These are phyloP conservation scores for Neonothopanus nambi DNA, from an alignment of 1,284 basidiomycete species.

Conservation along the genomic window DNA sequence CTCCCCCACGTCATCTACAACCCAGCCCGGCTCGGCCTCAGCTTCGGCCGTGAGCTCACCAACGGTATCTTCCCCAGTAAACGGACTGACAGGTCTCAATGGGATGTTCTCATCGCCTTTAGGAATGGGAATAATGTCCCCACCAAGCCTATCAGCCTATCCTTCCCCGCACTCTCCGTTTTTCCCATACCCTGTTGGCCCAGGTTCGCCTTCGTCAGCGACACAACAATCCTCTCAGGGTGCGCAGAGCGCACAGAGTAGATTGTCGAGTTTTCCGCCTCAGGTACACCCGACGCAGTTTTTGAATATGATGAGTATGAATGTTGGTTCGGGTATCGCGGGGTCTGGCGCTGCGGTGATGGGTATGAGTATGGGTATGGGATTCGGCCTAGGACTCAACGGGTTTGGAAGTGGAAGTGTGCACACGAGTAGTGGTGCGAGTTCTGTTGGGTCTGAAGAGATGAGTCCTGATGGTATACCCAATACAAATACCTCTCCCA, in stretches of 20 bases:
- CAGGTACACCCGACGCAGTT: slow-evolving; percentile 29
- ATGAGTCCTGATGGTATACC: neutral
- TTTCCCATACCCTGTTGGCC: slow-evolving; percentile 26
- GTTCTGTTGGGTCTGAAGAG: slow-evolving; percentile 1
- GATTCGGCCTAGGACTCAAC: too few species aligned
- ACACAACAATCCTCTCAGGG: slow-evolving; percentile 8
- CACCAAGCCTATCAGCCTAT: slow-evolving; percentile 9
- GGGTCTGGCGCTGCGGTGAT: slow-evolving; percentile 1
- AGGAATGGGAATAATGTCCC: slow-evolving; percentile 17
- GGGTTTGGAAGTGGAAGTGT: too few species aligned
- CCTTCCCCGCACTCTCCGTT: slow-evolving; percentile 23
- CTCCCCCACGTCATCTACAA: neutral
- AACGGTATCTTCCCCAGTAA: too few species aligned
- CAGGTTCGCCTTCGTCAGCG: slow-evolving; percentile 6
- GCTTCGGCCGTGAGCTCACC: too few species aligned
- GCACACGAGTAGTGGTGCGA: too few species aligned
- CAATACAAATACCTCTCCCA: slow-evolving; percentile 6
- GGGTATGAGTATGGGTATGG: neutral
- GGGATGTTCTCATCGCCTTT: too few species aligned
- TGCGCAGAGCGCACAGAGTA: neutral
- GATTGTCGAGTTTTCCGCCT: slow-evolving; percentile 19
- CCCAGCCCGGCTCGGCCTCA: neutral
- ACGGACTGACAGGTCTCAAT: too few species aligned
- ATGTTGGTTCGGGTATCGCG: neutral
- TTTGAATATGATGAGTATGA: slow-evolving; percentile 30